Evolutionary conservation across 495 filamentous ascomycete species (phyloP).

Genomic region (Neurospora cerealis): DNA sequence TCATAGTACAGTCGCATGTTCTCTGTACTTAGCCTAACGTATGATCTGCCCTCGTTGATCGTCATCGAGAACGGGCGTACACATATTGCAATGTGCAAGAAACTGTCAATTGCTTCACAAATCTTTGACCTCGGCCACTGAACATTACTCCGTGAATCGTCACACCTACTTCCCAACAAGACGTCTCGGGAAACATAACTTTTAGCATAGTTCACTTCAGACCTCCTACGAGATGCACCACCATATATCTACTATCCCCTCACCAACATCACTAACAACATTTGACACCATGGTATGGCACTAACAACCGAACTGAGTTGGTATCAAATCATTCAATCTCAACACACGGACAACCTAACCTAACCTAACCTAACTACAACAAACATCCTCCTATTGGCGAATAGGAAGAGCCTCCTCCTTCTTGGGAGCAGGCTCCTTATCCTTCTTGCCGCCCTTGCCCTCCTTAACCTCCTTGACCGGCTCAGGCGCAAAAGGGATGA

Average conservation of each 20-base stretch:
- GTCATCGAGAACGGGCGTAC: background rate
- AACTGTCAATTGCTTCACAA: background rate
- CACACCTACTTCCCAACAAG: background rate
- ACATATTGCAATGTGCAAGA: background rate
- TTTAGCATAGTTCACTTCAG: background rate
- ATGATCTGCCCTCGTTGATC: background rate
- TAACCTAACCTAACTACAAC: background rate
- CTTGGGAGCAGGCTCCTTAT: slow-evolving; percentile 18
- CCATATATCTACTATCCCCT: background rate
- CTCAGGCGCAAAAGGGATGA: slow-evolving; percentile 70
- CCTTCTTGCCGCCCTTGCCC: slow-evolving; percentile 21
- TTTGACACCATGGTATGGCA: background rate
- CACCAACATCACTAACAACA: background rate
- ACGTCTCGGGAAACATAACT: background rate
- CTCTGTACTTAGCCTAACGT: background rate
- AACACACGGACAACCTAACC: background rate
- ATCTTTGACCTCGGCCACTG: background rate
- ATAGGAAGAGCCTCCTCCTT: slow-evolving; percentile 17
- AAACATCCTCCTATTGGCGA: slow-evolving; percentile 3
- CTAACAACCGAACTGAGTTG: background rate
- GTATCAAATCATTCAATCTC: background rate
- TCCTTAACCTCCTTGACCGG: slow-evolving; percentile 7
- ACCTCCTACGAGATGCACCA: background rate
- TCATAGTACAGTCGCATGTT: background rate
- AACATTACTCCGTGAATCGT: background rate